These are phyloP conservation scores for Debaryomyces nepalensis DNA, from an alignment of 1,139 yeast species.

Conservation along the genomic window DNA sequence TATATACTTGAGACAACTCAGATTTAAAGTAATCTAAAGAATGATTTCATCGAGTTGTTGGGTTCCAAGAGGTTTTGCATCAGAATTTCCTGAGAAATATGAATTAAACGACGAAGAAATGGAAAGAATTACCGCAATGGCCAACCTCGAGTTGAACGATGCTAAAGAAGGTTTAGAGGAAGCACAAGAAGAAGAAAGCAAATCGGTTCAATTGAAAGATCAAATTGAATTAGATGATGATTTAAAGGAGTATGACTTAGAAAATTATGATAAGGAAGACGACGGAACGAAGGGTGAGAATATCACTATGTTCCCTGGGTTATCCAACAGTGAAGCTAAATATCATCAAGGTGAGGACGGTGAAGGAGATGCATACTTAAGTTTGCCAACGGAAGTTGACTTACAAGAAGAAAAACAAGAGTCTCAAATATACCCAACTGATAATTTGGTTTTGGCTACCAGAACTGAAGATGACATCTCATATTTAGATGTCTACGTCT, in stretches of 20 bases:
- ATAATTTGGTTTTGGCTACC: slow-evolving; percentile 85
- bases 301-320: slow-evolving; percentile 73
- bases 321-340: slow-evolving; percentile 55
- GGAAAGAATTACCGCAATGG: slow-evolving; percentile 86
- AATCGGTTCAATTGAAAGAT: slow-evolving; percentile 39
- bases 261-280: slow-evolving; percentile 75
- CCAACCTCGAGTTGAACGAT: slow-evolving; percentile 78
- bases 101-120: slow-evolving; percentile 91
- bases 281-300: slow-evolving; percentile 53
- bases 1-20: neutral
- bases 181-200: slow-evolving; percentile 30
- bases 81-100: slow-evolving; percentile 89
- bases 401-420: slow-evolving; percentile 75
- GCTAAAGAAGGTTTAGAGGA: slow-evolving; percentile 65
- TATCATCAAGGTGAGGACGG: slow-evolving; percentile 59
- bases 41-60: slow-evolving; percentile 94
- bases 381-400: slow-evolving; percentile 72
- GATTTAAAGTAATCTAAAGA: slow-evolving; percentile 3
- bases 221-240: slow-evolving; percentile 77
- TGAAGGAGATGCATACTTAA: slow-evolving; percentile 70
- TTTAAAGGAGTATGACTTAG: slow-evolving; percentile 84
- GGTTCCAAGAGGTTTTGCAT: slow-evolving; percentile 96
- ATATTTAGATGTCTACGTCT: slow-evolving; percentile 88
- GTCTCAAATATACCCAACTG: slow-evolving; percentile 85
- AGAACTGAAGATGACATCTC: slow-evolving; percentile 97